Base-by-base conservation (phyloP, 257 asterid species). In the Nicotiana undulata region DNA sequence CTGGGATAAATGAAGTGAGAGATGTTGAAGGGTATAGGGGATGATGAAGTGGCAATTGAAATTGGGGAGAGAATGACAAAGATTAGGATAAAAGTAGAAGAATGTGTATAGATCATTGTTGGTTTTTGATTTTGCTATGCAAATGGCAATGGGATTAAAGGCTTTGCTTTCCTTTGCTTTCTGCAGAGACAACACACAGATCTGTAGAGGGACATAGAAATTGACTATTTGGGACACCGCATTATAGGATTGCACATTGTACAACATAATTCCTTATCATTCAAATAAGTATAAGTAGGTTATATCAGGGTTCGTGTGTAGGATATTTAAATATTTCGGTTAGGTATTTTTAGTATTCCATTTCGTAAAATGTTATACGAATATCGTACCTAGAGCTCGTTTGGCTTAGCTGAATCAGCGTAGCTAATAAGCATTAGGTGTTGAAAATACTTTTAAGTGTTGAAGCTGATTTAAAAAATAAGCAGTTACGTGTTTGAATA, bases 1-100 rank as follows among this genome's bases (percentile, higher is more conserved):
- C 79, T 87, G 20, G 93, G 93, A 49, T 81, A 86, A 77, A 88
- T 85, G 72, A 82, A 91, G 80, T 88, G 90, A 61, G 92, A 87
- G 55, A 88, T 67, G 68, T 90, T 85, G 85, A 88, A 87, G 6
- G 87, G 85, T 63, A 85, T 82, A 32, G 91, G 63, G 28, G 91
- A 82, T 10, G 91, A 82, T 7, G 85, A 85, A n/a, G 72, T 77
- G 79, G 81, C 82, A 24, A 89, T 82, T 15, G 90, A 83, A 82
- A 86, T 77, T 64, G 75, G 82, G 20, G 81, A 63, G 9, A 29
- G 67, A 0, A 72, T 84, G 60, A 80, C 6, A 4, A 79, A 56
- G 12, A 85, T 32, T 67, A 83, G 61, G 63, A 83, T 80, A 40
- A 82, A 29, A 63, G 61, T 76, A 51, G 77, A 68, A 20, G 32